Evolutionary conservation across 768 basidiomycete genomes (phyloP).

Genomic region (button mushroom (Agaricus bisporus)): DNA sequence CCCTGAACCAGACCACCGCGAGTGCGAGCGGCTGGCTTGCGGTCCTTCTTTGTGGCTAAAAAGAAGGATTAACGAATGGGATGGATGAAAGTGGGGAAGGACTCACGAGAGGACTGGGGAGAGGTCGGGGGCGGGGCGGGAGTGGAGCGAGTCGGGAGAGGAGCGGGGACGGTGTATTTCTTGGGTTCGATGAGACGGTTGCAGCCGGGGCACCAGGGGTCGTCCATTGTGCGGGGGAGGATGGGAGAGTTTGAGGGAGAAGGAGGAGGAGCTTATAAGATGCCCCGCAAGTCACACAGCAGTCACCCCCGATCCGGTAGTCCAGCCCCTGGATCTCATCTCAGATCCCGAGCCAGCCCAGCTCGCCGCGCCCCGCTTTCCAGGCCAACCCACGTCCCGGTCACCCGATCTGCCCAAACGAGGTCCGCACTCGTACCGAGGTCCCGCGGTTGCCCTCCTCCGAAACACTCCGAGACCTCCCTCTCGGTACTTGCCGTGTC

Average conservation of each 20-base stretch:
- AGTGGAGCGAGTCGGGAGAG: no score
- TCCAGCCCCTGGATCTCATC: slow-evolving; percentile 10
- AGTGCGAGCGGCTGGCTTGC: slow-evolving; percentile 30
- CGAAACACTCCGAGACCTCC: background rate
- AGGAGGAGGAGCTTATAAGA: no score
- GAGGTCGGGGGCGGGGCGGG: slow-evolving; percentile 36
- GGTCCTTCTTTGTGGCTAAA: slow-evolving; percentile 11
- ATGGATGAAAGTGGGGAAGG: no score
- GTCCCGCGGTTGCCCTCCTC: slow-evolving; percentile 20
- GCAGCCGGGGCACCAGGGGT: slow-evolving; percentile 82
- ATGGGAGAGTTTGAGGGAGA: background rate
- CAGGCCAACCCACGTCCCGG: slow-evolving; percentile 5
- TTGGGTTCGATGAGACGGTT: slow-evolving; percentile 77
- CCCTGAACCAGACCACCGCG: slow-evolving; percentile 56
- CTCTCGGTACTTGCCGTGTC: slow-evolving; percentile 4
- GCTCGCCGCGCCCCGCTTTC: no score
- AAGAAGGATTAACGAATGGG: no score
- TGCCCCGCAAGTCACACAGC: background rate
- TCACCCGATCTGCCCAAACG: slow-evolving; percentile 10
- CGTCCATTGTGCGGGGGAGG: slow-evolving; percentile 33
- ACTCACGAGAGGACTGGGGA: slow-evolving; percentile 30
- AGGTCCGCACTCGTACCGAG: slow-evolving; percentile 12
- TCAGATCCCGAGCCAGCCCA: slow-evolving; percentile 3
- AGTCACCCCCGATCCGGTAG: slow-evolving; percentile 9
- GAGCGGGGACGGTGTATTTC: slow-evolving; percentile 48